Conservation (phyloP, 495 filamentous ascomycete species). For the Annulohypoxylon nitens region DNA sequence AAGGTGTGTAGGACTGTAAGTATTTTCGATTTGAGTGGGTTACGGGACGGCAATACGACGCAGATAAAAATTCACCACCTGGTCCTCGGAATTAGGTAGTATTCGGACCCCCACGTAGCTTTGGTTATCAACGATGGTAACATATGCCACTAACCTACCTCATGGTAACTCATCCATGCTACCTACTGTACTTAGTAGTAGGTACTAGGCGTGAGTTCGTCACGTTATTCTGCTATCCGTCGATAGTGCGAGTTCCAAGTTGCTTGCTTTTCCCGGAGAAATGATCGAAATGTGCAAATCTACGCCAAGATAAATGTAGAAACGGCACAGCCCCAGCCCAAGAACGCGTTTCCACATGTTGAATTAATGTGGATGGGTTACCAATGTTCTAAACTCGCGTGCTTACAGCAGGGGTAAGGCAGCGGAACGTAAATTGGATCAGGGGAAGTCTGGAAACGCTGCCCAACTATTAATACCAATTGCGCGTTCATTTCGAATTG, state of each 20-base stretch:
- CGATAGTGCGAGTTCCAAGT: neutral
- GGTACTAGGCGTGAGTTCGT: neutral
- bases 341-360: neutral
- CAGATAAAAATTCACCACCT: too few species aligned
- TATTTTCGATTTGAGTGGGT: too few species aligned
- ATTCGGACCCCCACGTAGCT: neutral
- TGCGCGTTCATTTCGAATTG: neutral
- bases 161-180: neutral
- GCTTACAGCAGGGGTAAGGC: neutral
- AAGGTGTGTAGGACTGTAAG: too few species aligned
- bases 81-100: neutral
- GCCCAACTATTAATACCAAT: neutral
- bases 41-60: too few species aligned
- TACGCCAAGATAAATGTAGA: constrained; percentile 2
- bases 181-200: neutral
- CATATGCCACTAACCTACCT: neutral
- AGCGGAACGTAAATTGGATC: neutral
- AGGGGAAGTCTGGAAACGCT: too few species aligned
- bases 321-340: neutral
- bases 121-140: neutral
- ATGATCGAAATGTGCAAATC: neutral
- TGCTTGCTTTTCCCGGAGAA: constrained; percentile 2
- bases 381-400: constrained; percentile 1
- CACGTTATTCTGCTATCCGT: neutral
- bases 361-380: neutral